Conservation (phyloP, 805 yeast species). For the Torulaspora indica region DNA sequence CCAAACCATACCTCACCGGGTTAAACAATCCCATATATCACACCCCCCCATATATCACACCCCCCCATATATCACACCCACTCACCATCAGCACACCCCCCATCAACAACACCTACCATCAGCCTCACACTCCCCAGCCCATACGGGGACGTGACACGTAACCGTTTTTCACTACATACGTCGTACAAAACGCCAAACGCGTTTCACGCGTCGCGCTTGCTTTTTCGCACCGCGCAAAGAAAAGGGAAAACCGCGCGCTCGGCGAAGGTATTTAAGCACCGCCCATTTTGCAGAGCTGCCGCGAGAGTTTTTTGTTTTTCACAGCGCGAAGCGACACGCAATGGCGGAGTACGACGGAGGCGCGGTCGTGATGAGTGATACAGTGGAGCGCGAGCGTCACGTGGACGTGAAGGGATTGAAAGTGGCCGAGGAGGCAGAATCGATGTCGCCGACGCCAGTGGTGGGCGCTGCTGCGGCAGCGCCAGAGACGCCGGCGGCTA, state of each 20-base stretch:
- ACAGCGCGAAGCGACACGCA: slow-evolving; percentile 14
- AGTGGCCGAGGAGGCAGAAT: not conserved
- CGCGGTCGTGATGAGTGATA: slow-evolving; percentile 6
- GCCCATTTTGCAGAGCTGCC: not conserved
- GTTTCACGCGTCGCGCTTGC: slow-evolving; percentile 4
- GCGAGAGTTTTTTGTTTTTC: slow-evolving; percentile 11
- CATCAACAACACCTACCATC: too few species aligned
- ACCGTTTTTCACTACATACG: not conserved
- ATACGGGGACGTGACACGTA: not conserved
- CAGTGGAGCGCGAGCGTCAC: slow-evolving; percentile 1
- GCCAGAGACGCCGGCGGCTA: slow-evolving; percentile 9
- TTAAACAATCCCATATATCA: too few species aligned
- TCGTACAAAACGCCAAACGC: not conserved
- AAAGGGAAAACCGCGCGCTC: not conserved
- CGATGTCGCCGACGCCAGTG: slow-evolving; percentile 1
- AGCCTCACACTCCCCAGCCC: too few species aligned
- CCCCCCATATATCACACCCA: too few species aligned
- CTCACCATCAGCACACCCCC: too few species aligned
- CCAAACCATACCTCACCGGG: too few species aligned
- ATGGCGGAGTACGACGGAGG: slow-evolving; percentile 15
- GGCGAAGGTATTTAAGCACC: slow-evolving; percentile 8
- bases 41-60: too few species aligned
- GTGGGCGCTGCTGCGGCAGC: slow-evolving; percentile 8
- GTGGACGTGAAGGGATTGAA: not conserved
- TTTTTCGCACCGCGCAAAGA: slow-evolving; percentile 1